phyloP scores from a whole-genome alignment of 805 yeast species.

The Schwanniomyces occidentalis region DNA sequence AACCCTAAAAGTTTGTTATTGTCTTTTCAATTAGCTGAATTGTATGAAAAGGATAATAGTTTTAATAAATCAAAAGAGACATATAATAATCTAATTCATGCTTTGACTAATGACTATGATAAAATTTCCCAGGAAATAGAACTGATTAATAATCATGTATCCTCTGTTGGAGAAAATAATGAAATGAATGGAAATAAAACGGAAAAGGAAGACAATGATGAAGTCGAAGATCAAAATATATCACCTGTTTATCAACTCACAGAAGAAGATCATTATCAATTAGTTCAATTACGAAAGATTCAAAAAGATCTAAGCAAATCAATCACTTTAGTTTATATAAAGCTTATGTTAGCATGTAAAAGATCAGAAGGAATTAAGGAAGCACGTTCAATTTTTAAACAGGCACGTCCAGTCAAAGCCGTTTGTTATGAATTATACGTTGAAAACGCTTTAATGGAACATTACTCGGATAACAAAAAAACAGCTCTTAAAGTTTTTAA shows the following conservation, averaged over 20 bases:
- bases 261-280: slow-evolving; percentile 20
- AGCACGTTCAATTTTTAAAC: slow-evolving; percentile 70
- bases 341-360: slow-evolving; percentile 70
- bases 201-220: slow-evolving; percentile 7
- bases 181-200: not conserved
- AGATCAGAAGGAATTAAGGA: slow-evolving; percentile 67
- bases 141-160: slow-evolving; percentile 8
- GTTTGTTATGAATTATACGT: slow-evolving; percentile 76
- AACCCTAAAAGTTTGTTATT: slow-evolving; percentile 73
- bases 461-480: slow-evolving; percentile 60
- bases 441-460: slow-evolving; percentile 82
- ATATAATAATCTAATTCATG: slow-evolving; percentile 52
- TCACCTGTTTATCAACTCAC: slow-evolving; percentile 13
- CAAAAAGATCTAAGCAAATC: slow-evolving; percentile 28
- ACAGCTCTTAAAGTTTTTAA: slow-evolving; percentile 79
- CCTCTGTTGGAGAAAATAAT: slow-evolving; percentile 16
- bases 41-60: slow-evolving; percentile 60
- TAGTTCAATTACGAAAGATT: slow-evolving; percentile 19
- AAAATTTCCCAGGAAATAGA: slow-evolving; percentile 20
- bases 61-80: slow-evolving; percentile 49
- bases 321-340: slow-evolving; percentile 67
- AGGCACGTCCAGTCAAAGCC: slow-evolving; percentile 60
- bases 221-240: slow-evolving; percentile 21
- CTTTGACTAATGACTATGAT: slow-evolving; percentile 40
- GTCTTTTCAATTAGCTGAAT: slow-evolving; percentile 66